Base-by-base conservation (phyloP, 2,329 filamentous ascomycete genomes). In the Xenoacremonium recifei region DNA sequence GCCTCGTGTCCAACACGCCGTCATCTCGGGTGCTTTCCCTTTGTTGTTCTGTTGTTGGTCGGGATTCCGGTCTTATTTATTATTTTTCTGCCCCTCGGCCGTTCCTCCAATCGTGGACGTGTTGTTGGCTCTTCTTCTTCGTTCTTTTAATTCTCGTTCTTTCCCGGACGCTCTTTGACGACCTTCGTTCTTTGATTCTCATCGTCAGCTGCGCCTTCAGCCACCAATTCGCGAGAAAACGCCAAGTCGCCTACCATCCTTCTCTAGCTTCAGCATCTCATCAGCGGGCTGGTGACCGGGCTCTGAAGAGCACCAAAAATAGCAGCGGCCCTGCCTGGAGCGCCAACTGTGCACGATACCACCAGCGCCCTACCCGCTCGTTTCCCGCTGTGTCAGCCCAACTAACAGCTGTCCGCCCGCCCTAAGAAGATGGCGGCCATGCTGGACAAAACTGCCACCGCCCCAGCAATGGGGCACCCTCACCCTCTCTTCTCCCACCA, bases 361-460 rank as follows among this genome's bases (percentile, higher is more conserved):
- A 9, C n/a, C n/a, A 27, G 29, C 29, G 29, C 29, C 29, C 7
- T 27, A 13, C 23, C 12, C 13, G 29, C 29, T 15, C n/a, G 7
- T 31, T 27, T 13, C 23, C 23, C 23, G 23, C 9, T 9, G 23
- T 7, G 13, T 13, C 23, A 27, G 23, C 9, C 29, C 17, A 15
- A 15, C 29, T 15, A 15, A 31, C 21, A 40, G 21, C 31, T 31
- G 30, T 21, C 30, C 27, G 18, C 38, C 23, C 31, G 17, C 21
- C 35, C 21, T 19, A 35, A 21, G 32, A 38, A 47, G 21, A 58
- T 58, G 55, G 50, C 55, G 32, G 51, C 45, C 46, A 57, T 48
- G 51, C 58, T 55, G 55, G 55, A 58, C 47, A 58, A 55, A 55
- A 45, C 49, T 38, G 42, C 42, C 37, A 42, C 42, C n/a, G 54